These are phyloP conservation scores for Mortierella hygrophila DNA, from an alignment of 192 early-diverging fungal species.

Conservation along the genomic window DNA sequence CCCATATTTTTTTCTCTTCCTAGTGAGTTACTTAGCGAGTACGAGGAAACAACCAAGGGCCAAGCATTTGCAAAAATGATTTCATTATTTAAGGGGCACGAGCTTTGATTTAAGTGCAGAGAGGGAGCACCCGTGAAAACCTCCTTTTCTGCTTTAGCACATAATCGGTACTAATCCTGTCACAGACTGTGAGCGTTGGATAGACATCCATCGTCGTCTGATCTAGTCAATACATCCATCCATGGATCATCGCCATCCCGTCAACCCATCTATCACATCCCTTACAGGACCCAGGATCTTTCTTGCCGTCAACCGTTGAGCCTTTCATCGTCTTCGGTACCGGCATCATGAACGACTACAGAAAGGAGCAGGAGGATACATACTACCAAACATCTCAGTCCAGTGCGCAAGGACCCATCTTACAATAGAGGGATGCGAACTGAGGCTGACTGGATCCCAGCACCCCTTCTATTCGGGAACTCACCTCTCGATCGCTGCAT, in stretches of 20 bases:
- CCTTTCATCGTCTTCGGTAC: background rate
- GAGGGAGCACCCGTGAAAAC: background rate
- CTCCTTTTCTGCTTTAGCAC: constrained; percentile 6
- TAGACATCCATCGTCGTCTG: background rate
- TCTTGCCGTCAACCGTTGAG: background rate
- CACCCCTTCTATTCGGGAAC: background rate
- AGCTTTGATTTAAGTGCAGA: background rate
- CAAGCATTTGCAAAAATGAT: background rate
- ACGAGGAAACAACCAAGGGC: background rate
- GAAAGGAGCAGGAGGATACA: background rate
- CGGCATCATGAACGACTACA: background rate
- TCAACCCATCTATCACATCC: background rate
- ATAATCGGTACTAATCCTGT: background rate
- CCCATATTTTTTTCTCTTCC: background rate
- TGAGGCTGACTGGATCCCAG: background rate
- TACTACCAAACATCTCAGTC: background rate
- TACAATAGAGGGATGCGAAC: background rate
- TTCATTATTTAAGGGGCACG: background rate
- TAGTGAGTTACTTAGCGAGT: background rate
- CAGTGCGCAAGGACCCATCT: background rate
- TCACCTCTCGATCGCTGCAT: background rate
- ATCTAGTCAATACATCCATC: background rate
- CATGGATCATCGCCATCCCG: background rate
- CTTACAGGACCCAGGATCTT: background rate
- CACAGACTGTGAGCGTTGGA: background rate